Conservation (phyloP, 169 alveolate species). For the Pseudocohnilembus persalinus region DNA sequence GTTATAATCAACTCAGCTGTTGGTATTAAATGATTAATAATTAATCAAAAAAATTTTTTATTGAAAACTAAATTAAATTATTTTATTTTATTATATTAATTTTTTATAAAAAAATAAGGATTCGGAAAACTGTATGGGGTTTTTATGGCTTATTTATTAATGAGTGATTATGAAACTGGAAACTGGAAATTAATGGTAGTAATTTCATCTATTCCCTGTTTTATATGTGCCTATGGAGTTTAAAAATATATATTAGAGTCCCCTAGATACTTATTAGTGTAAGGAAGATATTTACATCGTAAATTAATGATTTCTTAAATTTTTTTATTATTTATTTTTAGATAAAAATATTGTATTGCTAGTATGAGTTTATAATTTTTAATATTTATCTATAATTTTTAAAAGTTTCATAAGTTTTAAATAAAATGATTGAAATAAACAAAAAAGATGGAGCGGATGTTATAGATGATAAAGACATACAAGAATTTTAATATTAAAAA, state of each 20-base stretch:
- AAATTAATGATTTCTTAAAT: too few relatives aligned
- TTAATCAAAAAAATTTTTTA: too few relatives aligned
- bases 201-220: slow-evolving; percentile 11
- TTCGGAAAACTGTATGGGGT: slow-evolving; percentile 8
- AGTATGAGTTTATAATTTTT: too few relatives aligned
- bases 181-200: slow-evolving; percentile 15
- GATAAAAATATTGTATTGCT: too few relatives aligned
- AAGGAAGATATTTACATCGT: neutral
- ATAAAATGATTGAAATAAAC: slow-evolving; percentile 15
- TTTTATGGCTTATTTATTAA: neutral
- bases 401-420: slow-evolving; percentile 3
- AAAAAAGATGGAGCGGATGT: slow-evolving; percentile 26
- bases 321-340: too few relatives aligned
- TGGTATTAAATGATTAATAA: too few relatives aligned
- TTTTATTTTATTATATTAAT: too few relatives aligned
- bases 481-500: neutral
- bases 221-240: slow-evolving; percentile 9
- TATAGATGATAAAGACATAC: slow-evolving; percentile 9
- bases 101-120: too few relatives aligned
- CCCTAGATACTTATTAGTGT: slow-evolving; percentile 11
- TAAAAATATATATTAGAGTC: slow-evolving; percentile 18
- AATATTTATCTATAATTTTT: too few relatives aligned
- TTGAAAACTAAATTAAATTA: too few relatives aligned
- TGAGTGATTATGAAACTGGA: slow-evolving; percentile 1
- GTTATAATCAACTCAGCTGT: slow-evolving; percentile 12